Base-by-base conservation (phyloP, 495 filamentous ascomycete species). In the Darksidea phi region DNA sequence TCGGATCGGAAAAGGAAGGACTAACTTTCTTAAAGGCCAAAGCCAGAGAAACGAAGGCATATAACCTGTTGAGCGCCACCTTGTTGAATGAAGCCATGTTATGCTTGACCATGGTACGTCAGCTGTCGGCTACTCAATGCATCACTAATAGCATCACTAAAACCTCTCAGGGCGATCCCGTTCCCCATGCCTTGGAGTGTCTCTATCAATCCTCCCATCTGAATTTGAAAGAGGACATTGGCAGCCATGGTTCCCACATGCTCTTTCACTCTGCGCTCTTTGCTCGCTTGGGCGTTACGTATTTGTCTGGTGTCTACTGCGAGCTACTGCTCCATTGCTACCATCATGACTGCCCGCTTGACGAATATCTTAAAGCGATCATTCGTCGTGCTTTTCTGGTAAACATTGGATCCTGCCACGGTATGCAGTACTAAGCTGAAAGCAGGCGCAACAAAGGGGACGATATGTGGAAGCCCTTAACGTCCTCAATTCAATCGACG, bases 21-120 rank as follows among this genome's bases (percentile, higher is more conserved):
- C 79, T 97, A 3, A 78, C 83, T 0, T 96, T 91, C 70, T 80
- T 98, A 52, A 94, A 95, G 63, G 81, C 83, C 3, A 96, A 92
- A 69, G 88, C 94, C 12, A 92, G 88, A 65, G 93, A 97, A 70
- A 82, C 85, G 1, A 89, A 88, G 48, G 90, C 94, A 84, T 95
- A 90, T 84, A 84, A 86, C 34, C 76, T 97, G 4, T 81, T 92
- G 74, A 93, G 89, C 63, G 91, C 90, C 3, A 87, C 91, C 0
- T 76, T 95, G 26, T 78, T 96, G 54, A 91, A 88, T 58, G 92
- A 97, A 73, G 89, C 92, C 3, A 95, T 90, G 72, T 75, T 94
- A 48, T 79, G 82, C 32, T 79, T 97, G 63, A 78, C 82, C 43
- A 79, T 80, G 64, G 85, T 84, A 73, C 47, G 76, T 37, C 32